Base-by-base conservation (phyloP, 2,329 filamentous ascomycete species). In the Diaporthe eres region DNA sequence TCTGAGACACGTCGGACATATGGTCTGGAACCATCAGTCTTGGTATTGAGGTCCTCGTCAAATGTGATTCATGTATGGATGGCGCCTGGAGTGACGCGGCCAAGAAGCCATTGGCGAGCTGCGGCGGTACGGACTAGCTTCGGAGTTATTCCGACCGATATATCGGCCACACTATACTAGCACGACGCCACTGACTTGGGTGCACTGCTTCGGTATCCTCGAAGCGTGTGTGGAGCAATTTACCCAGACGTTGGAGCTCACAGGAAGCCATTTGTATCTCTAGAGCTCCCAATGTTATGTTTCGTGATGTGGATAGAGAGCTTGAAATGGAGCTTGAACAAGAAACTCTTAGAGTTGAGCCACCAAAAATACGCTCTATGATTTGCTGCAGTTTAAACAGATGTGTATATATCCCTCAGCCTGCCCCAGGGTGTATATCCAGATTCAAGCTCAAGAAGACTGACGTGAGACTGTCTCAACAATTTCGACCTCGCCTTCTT, bases 381-480 rank as follows among this genome's bases (percentile, higher is more conserved):
- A 1, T 55, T 42, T 25, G n/a, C 10, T 42, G 31, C 31, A 28
- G 4, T 19, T 42, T 4, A 42, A 70, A 28, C 4, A 25, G 1
- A 19, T 13, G 9, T 34, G 22, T 4, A 55, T 25, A 28, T 42
- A 25, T 47, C 12, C 42, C 19, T 49, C 63, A 12, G 8, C 22
- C 22, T 1, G 1, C 25, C 25, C 25, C 25, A 25, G 25, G 25
- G 25, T 25, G 8, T 22, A 25, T 12, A 39, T 25, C 22, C 25
- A n/a, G 13, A 63, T 28, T 1, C 22, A 15, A 19, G 9, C 8
- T 55, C 4, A 70, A 7, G 49, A 70, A 31, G 65, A 70, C 51
- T 55, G 49, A 31, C 65, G 65, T 9, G 65, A 70, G 49, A 70
- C 65, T 2, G 65, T 70, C 34, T 70, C 65, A 55, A 70, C 65